Evolutionary conservation across 202 grass and related monocot species (phyloP).

Genomic region (Digitaria exilis): DNA sequence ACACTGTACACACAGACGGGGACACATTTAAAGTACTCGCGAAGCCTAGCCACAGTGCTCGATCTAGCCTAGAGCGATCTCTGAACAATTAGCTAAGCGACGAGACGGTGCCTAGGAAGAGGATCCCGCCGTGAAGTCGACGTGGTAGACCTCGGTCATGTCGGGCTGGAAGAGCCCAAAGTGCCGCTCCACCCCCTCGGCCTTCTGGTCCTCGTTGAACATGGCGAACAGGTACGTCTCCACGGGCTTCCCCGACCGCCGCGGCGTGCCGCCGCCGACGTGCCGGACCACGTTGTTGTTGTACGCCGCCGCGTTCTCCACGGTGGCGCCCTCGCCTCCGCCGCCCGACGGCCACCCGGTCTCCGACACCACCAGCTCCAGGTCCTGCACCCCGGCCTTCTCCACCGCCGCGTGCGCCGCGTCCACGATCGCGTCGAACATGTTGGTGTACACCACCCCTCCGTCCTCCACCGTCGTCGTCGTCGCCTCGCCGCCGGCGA

Average conservation of each 20-base stretch:
- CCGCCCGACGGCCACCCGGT: slow-evolving; percentile 95
- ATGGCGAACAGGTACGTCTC: slow-evolving; percentile 95
- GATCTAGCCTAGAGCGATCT: not conserved
- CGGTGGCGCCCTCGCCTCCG: slow-evolving; percentile 47
- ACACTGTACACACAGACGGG: not conserved
- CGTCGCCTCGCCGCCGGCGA: not conserved
- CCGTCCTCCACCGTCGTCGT: slow-evolving; percentile 53
- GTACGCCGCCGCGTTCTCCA: slow-evolving; percentile 81
- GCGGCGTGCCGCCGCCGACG: slow-evolving; percentile 63
- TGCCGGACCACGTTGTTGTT: slow-evolving; percentile 75
- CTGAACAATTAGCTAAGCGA: not conserved
- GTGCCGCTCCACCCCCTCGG: slow-evolving; percentile 74
- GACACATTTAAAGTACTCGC: not conserved
- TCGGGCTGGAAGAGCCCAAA: slow-evolving; percentile 84
- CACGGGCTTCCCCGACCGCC: slow-evolving; percentile 57
- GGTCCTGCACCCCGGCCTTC: slow-evolving; percentile 53
- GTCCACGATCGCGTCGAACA: slow-evolving; percentile 95
- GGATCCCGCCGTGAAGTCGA: slow-evolving; percentile 60
- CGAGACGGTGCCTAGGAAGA: not conserved
- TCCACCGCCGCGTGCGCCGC: slow-evolving; percentile 77
- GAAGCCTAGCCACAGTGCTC: not conserved
- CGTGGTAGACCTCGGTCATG: slow-evolving; percentile 84
- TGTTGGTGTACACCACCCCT: slow-evolving; percentile 74
- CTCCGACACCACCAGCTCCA: slow-evolving; percentile 89
- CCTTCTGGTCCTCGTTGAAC: slow-evolving; percentile 97